Base-by-base conservation (phyloP, 1,139 yeast genomes). In the Debaryomyces singareniensis region DNA sequence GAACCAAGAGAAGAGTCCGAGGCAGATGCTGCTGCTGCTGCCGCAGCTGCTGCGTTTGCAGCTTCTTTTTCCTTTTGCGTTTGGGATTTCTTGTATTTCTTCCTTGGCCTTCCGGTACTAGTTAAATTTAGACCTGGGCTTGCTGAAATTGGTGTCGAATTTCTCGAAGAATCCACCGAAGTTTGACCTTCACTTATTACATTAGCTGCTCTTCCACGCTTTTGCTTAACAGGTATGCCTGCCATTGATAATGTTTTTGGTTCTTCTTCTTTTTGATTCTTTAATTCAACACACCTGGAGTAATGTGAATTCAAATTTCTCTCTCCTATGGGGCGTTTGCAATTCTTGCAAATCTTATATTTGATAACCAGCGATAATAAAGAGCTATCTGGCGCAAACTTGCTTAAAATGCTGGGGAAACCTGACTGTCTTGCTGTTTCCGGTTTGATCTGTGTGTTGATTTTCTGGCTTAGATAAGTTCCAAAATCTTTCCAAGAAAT, bases 401-500 rank as follows among this genome's bases (percentile, higher is more conserved):
- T 16, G 21, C 23, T 26, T 10, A 26, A 13, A 13, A 5, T 12
- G 7, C n/a, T 24, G 5, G 15, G 15, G 5, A 31, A 12, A 29
- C 13, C 28, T 33, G 26, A 29, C 15, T 26, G 15, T n/a, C 23
- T 30, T 18, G 31, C 25, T 15, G 32, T 20, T 12, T 43, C 40
- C 13, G 43, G 39, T 27, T 41, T 38, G 22, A 36, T 35, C 24
- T 45, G 50, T 30, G 56, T 47, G 26, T 63, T 68, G 15, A 64
- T 51, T 30, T 68, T 56, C 33, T 61, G 64, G 42, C 76, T 82
- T 32, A 77, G 55, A 46, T 68, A 75, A 16, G 62, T 69, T 4
- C 83, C 83, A 28, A 77, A 58, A 36, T 77, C 83, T 51, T 75
- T 73, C 85, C 85, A 77, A 49, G 59, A 56, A 25, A 56, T 45